Evolutionary conservation across 1,284 basidiomycete genomes (phyloP), one percentile per base, ranked within the genome.

Genomic region (Phlebopus sp.): DNA sequence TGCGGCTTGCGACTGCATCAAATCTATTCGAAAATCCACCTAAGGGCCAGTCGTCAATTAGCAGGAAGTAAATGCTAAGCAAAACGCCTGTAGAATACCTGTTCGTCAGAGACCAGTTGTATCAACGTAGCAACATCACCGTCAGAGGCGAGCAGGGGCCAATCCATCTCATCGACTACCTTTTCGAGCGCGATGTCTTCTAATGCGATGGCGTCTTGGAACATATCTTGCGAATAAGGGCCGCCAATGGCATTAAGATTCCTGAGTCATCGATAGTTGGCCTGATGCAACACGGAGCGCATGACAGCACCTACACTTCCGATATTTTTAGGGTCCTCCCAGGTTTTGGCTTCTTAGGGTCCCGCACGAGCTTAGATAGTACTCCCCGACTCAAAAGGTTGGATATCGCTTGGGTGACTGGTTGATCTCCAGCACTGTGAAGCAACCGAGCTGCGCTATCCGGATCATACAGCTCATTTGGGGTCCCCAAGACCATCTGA

Each of bases 401-500:
- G 42, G 73, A 75, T n/a, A 74, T 79, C 1, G 81, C 82, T 37
- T 65, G 59, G 37, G 76, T 72, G 17, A 86, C 74, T 5, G 64
- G 55, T 10, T 76, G 67, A 36, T 85, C 74, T 15, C 82, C 81
- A 34, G 78, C 70, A 32, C 67, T 69, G 35, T 72, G 71, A 10
- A 94, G 70, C 30, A 92, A 60, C 0, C 62, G 55, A 0, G 80
- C 71, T 1, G 81, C 91, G 11, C 60, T 61, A 8, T 79, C 76
- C 2, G 78, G 63, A 49, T 84, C 72, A 61, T 92, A 94, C 5
- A 66, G 68, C 43, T 84, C 84, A 49, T 74, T 71, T 0, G 87
- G 82, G 1, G 84, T 86, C 2, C 85, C 81, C 36, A 92, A 74
- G 4, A 81, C 77, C 84, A 93, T 87, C 91, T 91, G 55, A 46